phyloP scores from a whole-genome alignment of 441 rosid species.

The Euphorbia schlechtendalii region DNA sequence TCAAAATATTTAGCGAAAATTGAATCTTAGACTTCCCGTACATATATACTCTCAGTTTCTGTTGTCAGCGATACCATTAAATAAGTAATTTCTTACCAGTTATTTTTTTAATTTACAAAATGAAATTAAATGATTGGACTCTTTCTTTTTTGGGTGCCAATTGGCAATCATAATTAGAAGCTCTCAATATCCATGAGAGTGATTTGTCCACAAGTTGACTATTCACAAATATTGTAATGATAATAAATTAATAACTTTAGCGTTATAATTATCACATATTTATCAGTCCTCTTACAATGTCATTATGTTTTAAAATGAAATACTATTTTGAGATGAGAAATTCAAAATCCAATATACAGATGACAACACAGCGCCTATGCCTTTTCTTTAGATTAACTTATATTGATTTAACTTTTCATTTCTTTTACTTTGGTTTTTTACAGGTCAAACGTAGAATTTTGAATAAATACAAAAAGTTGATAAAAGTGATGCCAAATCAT shows the following conservation, averaged over 20 bases:
- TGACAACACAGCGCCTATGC: constrained; percentile 23
- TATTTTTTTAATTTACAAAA: no score
- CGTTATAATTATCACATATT: background rate
- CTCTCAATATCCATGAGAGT: constrained; percentile 10
- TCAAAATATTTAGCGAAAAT: no score
- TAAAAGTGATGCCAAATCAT: background rate
- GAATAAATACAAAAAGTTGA: background rate
- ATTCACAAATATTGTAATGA: constrained; percentile 10
- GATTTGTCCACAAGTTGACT: constrained; percentile 19
- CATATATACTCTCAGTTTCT: no score
- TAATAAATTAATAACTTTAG: background rate
- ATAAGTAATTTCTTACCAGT: no score
- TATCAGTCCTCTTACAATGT: no score
- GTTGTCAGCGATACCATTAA: no score
- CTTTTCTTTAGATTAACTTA: background rate
- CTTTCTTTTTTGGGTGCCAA: constrained; percentile 5
- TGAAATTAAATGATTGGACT: background rate
- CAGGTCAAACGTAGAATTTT: background rate
- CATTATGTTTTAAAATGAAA: no score
- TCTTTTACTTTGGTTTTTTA: no score
- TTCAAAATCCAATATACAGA: constrained; percentile 19
- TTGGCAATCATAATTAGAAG: constrained; percentile 13
- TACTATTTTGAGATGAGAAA: no score
- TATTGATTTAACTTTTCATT: no score
- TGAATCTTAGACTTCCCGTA: no score